Evolutionary conservation across 2,329 filamentous ascomycete species (phyloP).

Genomic region (Alternaria sp.): DNA sequence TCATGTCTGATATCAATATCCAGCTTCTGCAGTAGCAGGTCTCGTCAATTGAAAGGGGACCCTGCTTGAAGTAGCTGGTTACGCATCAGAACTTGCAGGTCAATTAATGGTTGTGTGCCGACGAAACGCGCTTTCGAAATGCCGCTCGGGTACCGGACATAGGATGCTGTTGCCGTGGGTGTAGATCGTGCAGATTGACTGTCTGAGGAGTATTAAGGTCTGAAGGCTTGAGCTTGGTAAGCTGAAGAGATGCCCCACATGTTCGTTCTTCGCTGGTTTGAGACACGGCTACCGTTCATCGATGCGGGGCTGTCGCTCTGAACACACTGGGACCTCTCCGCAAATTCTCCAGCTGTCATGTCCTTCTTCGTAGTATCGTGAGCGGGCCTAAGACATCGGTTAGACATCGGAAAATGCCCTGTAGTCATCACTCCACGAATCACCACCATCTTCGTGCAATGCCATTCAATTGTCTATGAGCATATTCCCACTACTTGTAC

Average conservation of each 20-base stretch:
- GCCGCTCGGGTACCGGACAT: not conserved
- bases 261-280: not conserved
- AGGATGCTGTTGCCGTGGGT: not conserved
- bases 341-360: no score
- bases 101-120: not conserved
- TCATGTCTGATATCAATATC: not conserved
- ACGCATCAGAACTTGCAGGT: not conserved
- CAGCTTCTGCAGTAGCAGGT: not conserved
- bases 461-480: constrained; percentile 45
- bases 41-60: not conserved
- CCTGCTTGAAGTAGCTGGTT: not conserved
- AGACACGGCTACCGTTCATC: not conserved
- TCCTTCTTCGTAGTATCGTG: not conserved
- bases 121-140: not conserved
- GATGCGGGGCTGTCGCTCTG: not conserved
- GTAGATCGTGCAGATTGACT: not conserved
- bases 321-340: not conserved
- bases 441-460: constrained; percentile 15
- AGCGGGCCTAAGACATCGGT: not conserved
- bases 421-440: not conserved
- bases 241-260: not conserved
- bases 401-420: not conserved
- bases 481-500: constrained; percentile 46
- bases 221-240: not conserved
- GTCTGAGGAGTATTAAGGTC: not conserved